Conservation (phyloP, 495 filamentous ascomycete genomes). For the Pyrenopolyporus hunteri region DNA sequence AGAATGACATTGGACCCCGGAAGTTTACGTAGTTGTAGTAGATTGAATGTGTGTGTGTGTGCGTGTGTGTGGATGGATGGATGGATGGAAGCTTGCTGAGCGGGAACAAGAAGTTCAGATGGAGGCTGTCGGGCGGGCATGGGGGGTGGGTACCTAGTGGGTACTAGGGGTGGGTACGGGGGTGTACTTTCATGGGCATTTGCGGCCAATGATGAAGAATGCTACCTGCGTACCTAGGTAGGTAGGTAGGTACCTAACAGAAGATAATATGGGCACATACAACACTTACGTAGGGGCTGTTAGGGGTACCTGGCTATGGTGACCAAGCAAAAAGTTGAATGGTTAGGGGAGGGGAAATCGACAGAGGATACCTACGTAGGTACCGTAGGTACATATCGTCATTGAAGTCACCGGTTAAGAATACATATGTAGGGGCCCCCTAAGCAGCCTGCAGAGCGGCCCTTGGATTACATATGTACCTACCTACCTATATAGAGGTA, state of each 20-base stretch:
- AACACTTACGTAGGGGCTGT: too few relatives aligned
- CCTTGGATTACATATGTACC: too few relatives aligned
- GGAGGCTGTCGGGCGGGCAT: background rate
- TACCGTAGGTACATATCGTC: too few relatives aligned
- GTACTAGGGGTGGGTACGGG: background rate
- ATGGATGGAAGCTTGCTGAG: conserved; percentile 4
- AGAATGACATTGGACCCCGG: conserved; percentile 32
- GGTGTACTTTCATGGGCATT: background rate
- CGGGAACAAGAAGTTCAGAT: conserved; percentile 20
- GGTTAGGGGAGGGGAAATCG: conserved; percentile 35
- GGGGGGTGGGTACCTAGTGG: background rate
- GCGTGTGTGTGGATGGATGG: conserved; percentile 3
- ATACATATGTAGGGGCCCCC: too few relatives aligned
- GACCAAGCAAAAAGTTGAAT: conserved; percentile 13
- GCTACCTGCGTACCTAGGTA: conserved; percentile 4
- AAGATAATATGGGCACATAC: background rate
- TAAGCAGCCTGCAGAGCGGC: too few relatives aligned
- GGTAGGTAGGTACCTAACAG: background rate
- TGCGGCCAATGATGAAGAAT: background rate
- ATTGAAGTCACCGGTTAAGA: conserved; percentile 18
- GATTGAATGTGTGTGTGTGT: background rate
- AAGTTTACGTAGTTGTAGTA: conserved; percentile 37
- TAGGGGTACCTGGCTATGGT: conserved; percentile 3
- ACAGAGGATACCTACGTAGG: conserved; percentile 29
- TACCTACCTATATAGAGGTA: too few relatives aligned